Conservation (phyloP, 495 filamentous ascomycete genomes). For the Aspergillus sclerotiicarbonarius region DNA sequence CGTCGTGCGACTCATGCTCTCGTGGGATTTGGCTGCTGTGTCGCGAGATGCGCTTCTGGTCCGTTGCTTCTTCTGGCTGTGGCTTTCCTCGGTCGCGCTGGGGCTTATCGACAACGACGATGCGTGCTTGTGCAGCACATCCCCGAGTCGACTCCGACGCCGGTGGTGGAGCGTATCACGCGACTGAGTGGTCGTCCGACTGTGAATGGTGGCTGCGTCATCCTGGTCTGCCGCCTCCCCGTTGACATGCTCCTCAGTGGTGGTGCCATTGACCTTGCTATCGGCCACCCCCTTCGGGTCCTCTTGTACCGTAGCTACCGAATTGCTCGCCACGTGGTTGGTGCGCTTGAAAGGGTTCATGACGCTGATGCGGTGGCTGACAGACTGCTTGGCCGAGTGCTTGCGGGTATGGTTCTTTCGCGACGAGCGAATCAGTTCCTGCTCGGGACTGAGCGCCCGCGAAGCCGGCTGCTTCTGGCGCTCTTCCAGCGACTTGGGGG, state of each 20-base stretch:
- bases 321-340: conserved; percentile 35
- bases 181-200: conserved; percentile 40
- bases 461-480: conserved; percentile 27
- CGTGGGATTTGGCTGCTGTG: conserved; percentile 31
- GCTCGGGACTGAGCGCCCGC: conserved; percentile 39
- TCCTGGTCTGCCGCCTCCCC: conserved; percentile 26
- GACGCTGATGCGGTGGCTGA: conserved; percentile 48
- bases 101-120: conserved; percentile 34
- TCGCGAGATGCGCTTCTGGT: conserved; percentile 35
- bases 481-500: conserved; percentile 21
- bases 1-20: conserved; percentile 31
- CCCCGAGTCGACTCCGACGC: conserved; percentile 45
- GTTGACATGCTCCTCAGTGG: conserved; percentile 12
- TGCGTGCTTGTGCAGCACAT: conserved; percentile 35
- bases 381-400: conserved; percentile 38
- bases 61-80: conserved; percentile 27
- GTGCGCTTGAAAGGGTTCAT: conserved; percentile 50
- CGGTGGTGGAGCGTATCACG: conserved; percentile 38
- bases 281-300: conserved; percentile 21
- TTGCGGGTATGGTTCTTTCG: conserved; percentile 35
- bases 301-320: conserved; percentile 35
- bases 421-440: conserved; percentile 36
- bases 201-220: conserved; percentile 45
- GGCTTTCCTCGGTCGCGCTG: conserved; percentile 25
- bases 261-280: conserved; percentile 23